phyloP scores from a whole-genome alignment of 306 rosid species.

The Bauhinia variegata region DNA sequence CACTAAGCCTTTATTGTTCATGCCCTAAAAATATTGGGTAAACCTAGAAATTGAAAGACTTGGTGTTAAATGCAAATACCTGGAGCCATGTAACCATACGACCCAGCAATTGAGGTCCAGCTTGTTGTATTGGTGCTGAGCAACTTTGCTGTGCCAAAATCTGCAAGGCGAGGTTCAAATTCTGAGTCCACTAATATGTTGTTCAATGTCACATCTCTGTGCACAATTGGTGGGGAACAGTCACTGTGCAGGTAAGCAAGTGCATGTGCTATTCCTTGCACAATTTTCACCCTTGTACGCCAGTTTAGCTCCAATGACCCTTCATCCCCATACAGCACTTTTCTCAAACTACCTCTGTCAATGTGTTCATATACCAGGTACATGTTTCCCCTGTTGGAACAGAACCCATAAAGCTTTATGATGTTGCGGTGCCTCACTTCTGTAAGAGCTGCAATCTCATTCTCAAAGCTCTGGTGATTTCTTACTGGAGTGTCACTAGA shows the following conservation, averaged over 20 bases:
- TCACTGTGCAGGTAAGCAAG: constrained; percentile 68
- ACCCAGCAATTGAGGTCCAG: constrained; percentile 70
- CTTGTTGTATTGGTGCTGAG: constrained; percentile 47
- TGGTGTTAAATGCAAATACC: constrained; percentile 42
- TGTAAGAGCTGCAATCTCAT: constrained; percentile 62
- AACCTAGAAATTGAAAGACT: too few relatives aligned
- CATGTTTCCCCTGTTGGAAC: constrained; percentile 51
- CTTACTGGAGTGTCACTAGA: constrained; percentile 49
- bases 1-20: neutral
- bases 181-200: constrained; percentile 60
- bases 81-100: constrained; percentile 87
- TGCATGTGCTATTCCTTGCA: constrained; percentile 70
- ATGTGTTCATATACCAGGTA: constrained; percentile 64
- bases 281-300: constrained; percentile 55
- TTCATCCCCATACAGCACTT: constrained; percentile 54
- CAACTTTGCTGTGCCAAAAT: constrained; percentile 73
- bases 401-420: constrained; percentile 66
- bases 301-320: constrained; percentile 49
- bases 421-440: constrained; percentile 70
- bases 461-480: constrained; percentile 55
- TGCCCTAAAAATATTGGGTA: neutral
- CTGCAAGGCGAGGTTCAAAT: constrained; percentile 64
- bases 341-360: constrained; percentile 57
- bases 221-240: constrained; percentile 64
- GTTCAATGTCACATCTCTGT: constrained; percentile 63